These are phyloP conservation scores for Lizanozyma gosingica DNA, from an alignment of 1,139 yeast genomes.

Conservation along the genomic window DNA sequence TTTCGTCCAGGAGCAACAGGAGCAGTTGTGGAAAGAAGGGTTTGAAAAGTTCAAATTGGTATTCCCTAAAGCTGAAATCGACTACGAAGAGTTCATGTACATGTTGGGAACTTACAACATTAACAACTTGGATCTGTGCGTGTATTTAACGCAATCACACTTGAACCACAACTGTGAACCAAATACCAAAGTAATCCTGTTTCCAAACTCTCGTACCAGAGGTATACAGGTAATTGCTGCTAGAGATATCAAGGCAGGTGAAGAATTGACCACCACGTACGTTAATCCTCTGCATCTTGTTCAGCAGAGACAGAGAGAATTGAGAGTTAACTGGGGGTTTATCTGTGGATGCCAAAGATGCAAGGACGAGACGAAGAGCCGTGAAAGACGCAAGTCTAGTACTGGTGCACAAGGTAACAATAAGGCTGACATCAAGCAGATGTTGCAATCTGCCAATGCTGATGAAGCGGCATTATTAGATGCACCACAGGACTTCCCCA, in stretches of 20 bases:
- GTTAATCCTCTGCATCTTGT: conserved; percentile 61
- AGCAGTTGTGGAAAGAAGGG: conserved; percentile 53
- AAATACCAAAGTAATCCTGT: conserved; percentile 46
- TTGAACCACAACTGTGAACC: conserved; percentile 75
- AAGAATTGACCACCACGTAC: conserved; percentile 63
- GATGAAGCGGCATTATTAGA: conserved; percentile 40
- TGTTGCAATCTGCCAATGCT: conserved; percentile 30
- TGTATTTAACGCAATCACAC: conserved; percentile 59
- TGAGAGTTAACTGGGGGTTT: conserved; percentile 80
- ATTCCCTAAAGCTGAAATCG: conserved; percentile 36
- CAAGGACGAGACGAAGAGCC: conserved; percentile 40
- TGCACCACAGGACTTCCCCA: conserved; percentile 26
- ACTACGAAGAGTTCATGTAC: conserved; percentile 47
- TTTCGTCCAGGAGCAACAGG: conserved; percentile 49
- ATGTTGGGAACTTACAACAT: conserved; percentile 68
- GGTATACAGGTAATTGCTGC: conserved; percentile 57
- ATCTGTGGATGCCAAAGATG: conserved; percentile 64
- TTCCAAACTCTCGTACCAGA: conserved; percentile 35
- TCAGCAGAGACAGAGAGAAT: conserved; percentile 54
- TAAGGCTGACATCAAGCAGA: conserved; percentile 37
- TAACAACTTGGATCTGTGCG: conserved; percentile 58
- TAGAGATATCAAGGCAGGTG: conserved; percentile 51
- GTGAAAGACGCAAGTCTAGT: conserved; percentile 29
- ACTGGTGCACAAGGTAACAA: conserved; percentile 11
- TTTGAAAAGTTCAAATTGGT: conserved; percentile 39